phyloP scores from a whole-genome alignment of 2,329 filamentous ascomycete species.

The Pseudocercospora eumusae region DNA sequence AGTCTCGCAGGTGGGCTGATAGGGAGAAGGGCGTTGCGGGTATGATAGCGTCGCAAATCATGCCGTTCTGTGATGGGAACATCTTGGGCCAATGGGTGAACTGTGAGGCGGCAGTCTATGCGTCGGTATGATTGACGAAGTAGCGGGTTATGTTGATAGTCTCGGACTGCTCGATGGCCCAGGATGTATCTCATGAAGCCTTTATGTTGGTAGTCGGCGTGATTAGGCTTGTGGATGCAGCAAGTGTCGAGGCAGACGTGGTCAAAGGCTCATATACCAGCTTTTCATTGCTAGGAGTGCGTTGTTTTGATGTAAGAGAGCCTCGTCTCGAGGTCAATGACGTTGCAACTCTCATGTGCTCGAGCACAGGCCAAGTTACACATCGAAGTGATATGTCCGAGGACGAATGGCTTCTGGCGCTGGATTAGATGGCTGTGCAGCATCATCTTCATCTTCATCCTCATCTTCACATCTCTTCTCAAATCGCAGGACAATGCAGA shows the following conservation, averaged over 20 bases:
- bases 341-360: not conserved
- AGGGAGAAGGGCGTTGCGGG: conserved; percentile 43
- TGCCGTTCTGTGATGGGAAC: conserved; percentile 42
- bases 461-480: too few species aligned
- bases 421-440: not conserved
- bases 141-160: too few species aligned
- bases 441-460: too few species aligned
- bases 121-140: conserved; percentile 1
- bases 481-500: not conserved
- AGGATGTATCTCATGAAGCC: too few species aligned
- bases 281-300: too few species aligned
- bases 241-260: too few species aligned
- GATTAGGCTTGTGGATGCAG: too few species aligned
- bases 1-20: conserved; percentile 35
- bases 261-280: too few species aligned
- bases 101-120: conserved; percentile 20
- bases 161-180: too few species aligned
- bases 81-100: conserved; percentile 26
- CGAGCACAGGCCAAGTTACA: not conserved
- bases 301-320: too few species aligned
- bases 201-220: too few species aligned
- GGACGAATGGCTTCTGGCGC: too few species aligned
- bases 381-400: not conserved
- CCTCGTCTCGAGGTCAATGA: not conserved
- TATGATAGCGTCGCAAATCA: conserved; percentile 43